phyloP scores from a whole-genome alignment of 345 rosid genomes.

The Eucalyptus polybractea region DNA sequence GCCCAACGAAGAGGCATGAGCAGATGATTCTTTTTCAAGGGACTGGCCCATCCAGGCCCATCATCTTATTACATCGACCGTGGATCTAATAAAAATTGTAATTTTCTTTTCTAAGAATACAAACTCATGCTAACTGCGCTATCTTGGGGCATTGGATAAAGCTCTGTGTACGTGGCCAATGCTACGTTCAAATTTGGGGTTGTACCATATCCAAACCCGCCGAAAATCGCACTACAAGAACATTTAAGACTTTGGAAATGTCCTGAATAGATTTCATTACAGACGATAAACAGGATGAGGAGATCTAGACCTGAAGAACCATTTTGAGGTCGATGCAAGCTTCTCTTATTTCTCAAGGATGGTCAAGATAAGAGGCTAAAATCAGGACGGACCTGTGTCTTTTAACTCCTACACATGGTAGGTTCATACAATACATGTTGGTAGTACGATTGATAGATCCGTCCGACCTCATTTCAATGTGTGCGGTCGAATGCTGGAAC shows the following conservation, averaged over 20 bases:
- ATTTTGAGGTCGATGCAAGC: not conserved
- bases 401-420: fast-evolving
- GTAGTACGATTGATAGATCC: not conserved
- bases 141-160: fast-evolving
- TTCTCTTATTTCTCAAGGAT: not conserved
- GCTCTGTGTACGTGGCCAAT: fast-evolving
- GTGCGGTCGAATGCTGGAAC: not conserved
- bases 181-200: not conserved
- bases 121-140: not conserved
- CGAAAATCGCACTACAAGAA: not conserved
- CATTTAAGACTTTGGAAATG: not conserved
- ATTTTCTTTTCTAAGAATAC: not conserved
- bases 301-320: not conserved
- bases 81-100: fast-evolving
- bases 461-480: not conserved
- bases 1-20: not conserved
- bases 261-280: not conserved
- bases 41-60: not conserved
- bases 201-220: not conserved
- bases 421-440: not conserved
- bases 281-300: not conserved
- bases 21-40: not conserved
- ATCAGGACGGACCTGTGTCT: not conserved
- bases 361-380: not conserved
- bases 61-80: not conserved